Evolutionary conservation across 306 rosid genomes (phyloP), one percentile per base, ranked within the genome.

Genomic region (Chamaecrista fasciculata): DNA sequence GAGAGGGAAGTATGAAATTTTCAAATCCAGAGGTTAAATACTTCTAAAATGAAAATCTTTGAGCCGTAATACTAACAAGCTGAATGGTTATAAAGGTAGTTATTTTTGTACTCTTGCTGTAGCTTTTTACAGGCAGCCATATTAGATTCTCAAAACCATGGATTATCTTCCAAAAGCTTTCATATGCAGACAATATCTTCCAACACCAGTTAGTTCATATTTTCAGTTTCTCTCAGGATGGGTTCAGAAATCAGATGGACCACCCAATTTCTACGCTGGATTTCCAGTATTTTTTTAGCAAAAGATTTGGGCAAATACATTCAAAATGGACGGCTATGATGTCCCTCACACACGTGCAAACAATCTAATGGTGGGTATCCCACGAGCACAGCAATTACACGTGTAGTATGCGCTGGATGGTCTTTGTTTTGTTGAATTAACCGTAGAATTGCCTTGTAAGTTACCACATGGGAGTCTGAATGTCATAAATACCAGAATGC

Each of bases 301-400:
- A n/a, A n/a, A n/a, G n/a, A n/a, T n/a, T n/a, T n/a, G n/a, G n/a
- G n/a, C n/a, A n/a, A n/a, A n/a, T n/a, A n/a, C n/a, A 65, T 83
- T 85, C 80, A 83, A 88, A 88, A 69, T 62, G 65, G 67, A 77
- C 53, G 86, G 80, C 61, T 33, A 3, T 46, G 82, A 81, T 80
- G 51, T 59, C 9, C 33, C 11, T 44, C 58, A 4, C 33, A 43
- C 65, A 34, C 33, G 37, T 46, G 70, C 37, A 37, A 36, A 34
- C 20, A 3, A 53, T 23, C 58, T 8, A 66, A 46, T 26, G 80
- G 67, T 31, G 48, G 59, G 34, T 9, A 52, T 61, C 26, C 18
- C 26, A 42, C 23, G 10, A 55, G 55, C 50, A 39, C 39, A 29
- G 29, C 31, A 44, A 1, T 19, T 49, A 52, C 74, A 67, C 62